Base-by-base conservation (phyloP, 495 filamentous ascomycete species). In the Lasiosphaeriaceae sp. region DNA sequence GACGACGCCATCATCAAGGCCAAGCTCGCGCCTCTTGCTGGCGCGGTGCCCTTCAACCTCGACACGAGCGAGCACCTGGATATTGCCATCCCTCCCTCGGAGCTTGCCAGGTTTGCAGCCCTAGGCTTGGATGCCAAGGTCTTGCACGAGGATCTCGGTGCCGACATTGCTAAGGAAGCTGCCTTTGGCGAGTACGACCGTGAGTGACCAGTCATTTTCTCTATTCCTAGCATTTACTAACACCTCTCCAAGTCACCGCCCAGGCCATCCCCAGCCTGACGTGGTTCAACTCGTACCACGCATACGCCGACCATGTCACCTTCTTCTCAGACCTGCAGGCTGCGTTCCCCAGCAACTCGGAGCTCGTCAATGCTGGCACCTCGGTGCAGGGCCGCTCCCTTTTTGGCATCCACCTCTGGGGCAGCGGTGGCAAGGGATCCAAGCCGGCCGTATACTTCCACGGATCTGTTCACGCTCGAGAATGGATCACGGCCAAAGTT, bases 391-490 rank as follows among this genome's bases (percentile, higher is more conserved):
- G 81, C 0, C 71, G 77, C 22, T 50, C 69, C 46, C 80, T 87
- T 24, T 79, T 73, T 23, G 83, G 82, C 26, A 83, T 86, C 52
- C 83, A 85, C 64, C 71, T 86, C 54, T 86, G 73, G 66, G 83
- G 83, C 7, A 76, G 60, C 43, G 66, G 67, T 1, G 80, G 80
- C 14, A 80, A 79, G 62, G 75, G 79, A 19, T 73, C 62, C n/a
- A 81, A 81, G 69, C 80, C 80, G 9, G 84, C 80, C 9, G 72
- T 85, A 37, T 72, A 84, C 57, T 79, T 80, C 63, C 83, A 87
- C 60, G 80, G 78, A 11, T 86, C 79, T 31, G 83, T 86, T 22
- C 84, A 87, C 64, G 84, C 84, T 7, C 63, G 84, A 12, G 84
- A 87, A 68, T 87, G 84, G 84, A 83, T 87, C 54, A 78, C 80